Conservation (phyloP, 208 protist species). For the Acanthamoeba culbertsoni region DNA sequence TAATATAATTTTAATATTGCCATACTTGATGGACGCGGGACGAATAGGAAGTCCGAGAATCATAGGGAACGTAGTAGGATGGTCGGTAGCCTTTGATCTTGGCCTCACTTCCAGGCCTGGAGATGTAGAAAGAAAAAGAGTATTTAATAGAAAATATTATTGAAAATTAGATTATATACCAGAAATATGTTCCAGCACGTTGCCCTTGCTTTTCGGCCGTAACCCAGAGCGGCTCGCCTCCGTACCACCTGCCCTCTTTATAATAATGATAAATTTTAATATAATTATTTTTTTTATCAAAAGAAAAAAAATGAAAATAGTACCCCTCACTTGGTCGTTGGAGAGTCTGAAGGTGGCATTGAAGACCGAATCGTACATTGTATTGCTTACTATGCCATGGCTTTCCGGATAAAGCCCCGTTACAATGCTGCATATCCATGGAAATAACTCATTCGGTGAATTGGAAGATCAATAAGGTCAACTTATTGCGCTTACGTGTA, state of each 20-base stretch:
- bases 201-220: slow-evolving; percentile 42
- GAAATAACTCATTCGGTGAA: too few relatives aligned
- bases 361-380: slow-evolving; percentile 40
- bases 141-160: background rate
- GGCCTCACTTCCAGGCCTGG: slow-evolving; percentile 31
- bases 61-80: slow-evolving; percentile 19
- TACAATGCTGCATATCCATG: background rate
- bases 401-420: slow-evolving; percentile 58
- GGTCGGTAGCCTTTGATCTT: slow-evolving; percentile 40
- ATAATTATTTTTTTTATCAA: background rate
- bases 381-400: slow-evolving; percentile 58
- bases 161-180: background rate
- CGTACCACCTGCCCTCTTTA: slow-evolving; percentile 42
- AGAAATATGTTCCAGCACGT: background rate
- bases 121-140: background rate
- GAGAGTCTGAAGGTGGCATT: slow-evolving; percentile 18
- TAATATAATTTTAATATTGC: background rate
- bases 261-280: too few relatives aligned
- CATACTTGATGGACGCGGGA: slow-evolving; percentile 13
- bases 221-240: slow-evolving; percentile 50
- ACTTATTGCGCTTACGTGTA: slow-evolving; percentile 1
- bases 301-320: background rate
- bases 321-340: background rate
- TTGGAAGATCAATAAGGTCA: background rate
- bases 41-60: background rate